Evolutionary conservation across 495 filamentous ascomycete genomes (phyloP).

Genomic region (Astrothelium subdiscretum): DNA sequence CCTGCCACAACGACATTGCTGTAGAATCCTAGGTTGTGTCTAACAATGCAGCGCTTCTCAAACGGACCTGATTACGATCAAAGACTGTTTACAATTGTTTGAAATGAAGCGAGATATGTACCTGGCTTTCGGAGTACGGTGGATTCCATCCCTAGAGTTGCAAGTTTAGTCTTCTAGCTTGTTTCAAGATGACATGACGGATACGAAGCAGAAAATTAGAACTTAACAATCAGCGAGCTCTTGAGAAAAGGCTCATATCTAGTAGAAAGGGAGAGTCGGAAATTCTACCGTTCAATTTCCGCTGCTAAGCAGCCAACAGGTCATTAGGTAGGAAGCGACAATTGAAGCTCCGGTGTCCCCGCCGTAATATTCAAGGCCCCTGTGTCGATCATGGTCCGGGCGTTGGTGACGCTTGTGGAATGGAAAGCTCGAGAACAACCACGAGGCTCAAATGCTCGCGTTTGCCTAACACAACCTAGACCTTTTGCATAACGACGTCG

Average conservation of each 20-base stretch:
- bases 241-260: too few species aligned
- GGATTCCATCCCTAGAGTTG: neutral
- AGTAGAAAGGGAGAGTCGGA: too few species aligned
- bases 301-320: too few species aligned
- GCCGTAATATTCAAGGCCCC: neutral
- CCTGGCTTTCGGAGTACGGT: neutral
- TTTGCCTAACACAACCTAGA: neutral
- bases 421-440: constrained; percentile 5
- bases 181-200: too few species aligned
- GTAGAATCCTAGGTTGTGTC: neutral
- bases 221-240: too few species aligned
- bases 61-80: neutral
- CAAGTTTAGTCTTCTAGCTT: too few species aligned
- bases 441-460: neutral
- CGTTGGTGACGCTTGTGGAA: neutral
- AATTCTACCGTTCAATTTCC: too few species aligned
- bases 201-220: too few species aligned
- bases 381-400: constrained; percentile 1
- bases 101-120: neutral
- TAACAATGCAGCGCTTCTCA: neutral
- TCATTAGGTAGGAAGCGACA: too few species aligned
- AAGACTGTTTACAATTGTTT: neutral
- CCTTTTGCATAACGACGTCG: neutral
- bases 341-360: too few species aligned
- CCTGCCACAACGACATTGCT: neutral